These are phyloP conservation scores for Phytophthora fragariae DNA, from an alignment of 352 stramenopile genomes.

Conservation along the genomic window DNA sequence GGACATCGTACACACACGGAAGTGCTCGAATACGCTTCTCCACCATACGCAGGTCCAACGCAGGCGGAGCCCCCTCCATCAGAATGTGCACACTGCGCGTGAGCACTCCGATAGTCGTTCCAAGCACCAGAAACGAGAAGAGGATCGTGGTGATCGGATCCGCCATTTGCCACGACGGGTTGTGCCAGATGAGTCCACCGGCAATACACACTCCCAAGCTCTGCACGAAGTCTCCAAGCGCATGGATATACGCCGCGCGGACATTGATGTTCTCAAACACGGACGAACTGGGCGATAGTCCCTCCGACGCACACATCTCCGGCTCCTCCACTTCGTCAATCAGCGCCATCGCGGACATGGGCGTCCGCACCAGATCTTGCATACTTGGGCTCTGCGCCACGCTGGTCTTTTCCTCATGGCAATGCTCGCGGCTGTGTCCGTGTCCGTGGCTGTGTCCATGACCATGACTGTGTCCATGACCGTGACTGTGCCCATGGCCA, in stretches of 20 bases:
- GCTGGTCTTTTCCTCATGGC: slow-evolving; percentile 27
- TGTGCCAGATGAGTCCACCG: slow-evolving; percentile 97
- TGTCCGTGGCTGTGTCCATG: slow-evolving; percentile 62
- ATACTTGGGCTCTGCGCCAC: slow-evolving; percentile 56
- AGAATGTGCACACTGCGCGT: slow-evolving; percentile 93
- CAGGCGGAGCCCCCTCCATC: slow-evolving; percentile 93
- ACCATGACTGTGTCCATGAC: slow-evolving; percentile 58
- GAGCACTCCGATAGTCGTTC: slow-evolving; percentile 94
- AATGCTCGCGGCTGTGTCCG: slow-evolving; percentile 32
- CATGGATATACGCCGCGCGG: slow-evolving; percentile 98
- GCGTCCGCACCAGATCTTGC: slow-evolving; percentile 61
- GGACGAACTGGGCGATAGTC: slow-evolving; percentile 29
- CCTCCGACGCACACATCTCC: slow-evolving; percentile 3
- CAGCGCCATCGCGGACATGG: slow-evolving; percentile 80
- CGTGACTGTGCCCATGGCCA: slow-evolving; percentile 68
- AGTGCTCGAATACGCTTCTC: slow-evolving; percentile 72
- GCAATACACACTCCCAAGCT: slow-evolving; percentile 97
- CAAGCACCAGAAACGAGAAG: slow-evolving; percentile 96
- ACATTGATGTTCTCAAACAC: slow-evolving; percentile 95
- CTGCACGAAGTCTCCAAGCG: slow-evolving; percentile 97
- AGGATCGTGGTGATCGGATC: slow-evolving; percentile 98
- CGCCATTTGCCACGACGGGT: slow-evolving; percentile 94
- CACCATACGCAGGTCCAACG: slow-evolving; percentile 58
- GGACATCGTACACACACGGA: slow-evolving; percentile 92
- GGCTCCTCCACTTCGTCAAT: slow-evolving; percentile 58